Conservation (phyloP, 2,329 filamentous ascomycete genomes). For the Stagonosporopsis rhizophila region DNA sequence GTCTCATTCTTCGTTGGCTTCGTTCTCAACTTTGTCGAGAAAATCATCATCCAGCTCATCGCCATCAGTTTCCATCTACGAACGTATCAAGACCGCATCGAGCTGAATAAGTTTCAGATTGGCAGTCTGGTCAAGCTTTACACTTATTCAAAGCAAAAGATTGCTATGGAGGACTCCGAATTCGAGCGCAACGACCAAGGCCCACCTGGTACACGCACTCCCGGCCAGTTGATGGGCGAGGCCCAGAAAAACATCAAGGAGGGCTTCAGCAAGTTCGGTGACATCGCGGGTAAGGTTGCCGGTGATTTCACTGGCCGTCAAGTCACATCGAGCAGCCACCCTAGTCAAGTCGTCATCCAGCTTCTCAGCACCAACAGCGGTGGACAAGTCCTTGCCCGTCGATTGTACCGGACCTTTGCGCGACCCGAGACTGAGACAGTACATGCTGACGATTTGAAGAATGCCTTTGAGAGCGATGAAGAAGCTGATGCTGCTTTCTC, state of each 20-base stretch:
- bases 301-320: slow-evolving; percentile 87
- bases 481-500: slow-evolving; percentile 88
- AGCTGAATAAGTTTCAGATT: slow-evolving; percentile 91
- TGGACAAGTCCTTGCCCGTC: slow-evolving; percentile 83
- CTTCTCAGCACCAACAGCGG: slow-evolving; percentile 75
- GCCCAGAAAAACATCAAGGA: slow-evolving; percentile 77
- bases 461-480: slow-evolving; percentile 80
- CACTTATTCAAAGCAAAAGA: slow-evolving; percentile 68
- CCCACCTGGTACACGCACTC: slow-evolving; percentile 72
- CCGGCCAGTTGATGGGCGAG: slow-evolving; percentile 72
- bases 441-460: slow-evolving; percentile 76
- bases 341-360: slow-evolving; percentile 82
- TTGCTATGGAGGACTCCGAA: slow-evolving; percentile 76
- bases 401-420: slow-evolving; percentile 86
- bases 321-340: slow-evolving; percentile 74
- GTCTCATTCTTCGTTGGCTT: slow-evolving; percentile 82
- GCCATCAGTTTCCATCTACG: slow-evolving; percentile 90
- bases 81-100: slow-evolving; percentile 89
- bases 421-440: slow-evolving; percentile 78
- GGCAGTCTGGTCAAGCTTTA: slow-evolving; percentile 70
- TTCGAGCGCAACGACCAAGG: slow-evolving; percentile 65
- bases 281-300: slow-evolving; percentile 83
- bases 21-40: slow-evolving; percentile 84
- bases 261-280: slow-evolving; percentile 80
- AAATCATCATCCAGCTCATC: slow-evolving; percentile 93